phyloP scores from a whole-genome alignment of 2,329 filamentous ascomycete species.

The Penicillium sp. region DNA sequence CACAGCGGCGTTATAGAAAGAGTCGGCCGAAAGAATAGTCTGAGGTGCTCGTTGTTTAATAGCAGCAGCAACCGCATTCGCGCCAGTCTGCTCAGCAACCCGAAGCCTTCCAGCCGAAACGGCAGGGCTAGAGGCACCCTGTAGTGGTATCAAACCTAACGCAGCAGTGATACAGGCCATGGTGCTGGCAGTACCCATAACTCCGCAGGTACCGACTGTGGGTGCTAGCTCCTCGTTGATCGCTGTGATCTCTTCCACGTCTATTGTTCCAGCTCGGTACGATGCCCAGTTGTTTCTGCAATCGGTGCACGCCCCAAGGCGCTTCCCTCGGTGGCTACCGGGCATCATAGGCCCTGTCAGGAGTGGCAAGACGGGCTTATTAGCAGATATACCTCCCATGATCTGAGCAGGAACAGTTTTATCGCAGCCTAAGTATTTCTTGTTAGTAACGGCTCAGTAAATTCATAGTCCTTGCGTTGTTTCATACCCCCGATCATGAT shows the following conservation, averaged over 20 bases:
- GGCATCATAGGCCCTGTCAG: slow-evolving; percentile 75
- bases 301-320: slow-evolving; percentile 71
- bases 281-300: slow-evolving; percentile 71
- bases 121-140: slow-evolving; percentile 51
- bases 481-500: slow-evolving; percentile 61
- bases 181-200: slow-evolving; percentile 56
- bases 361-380: slow-evolving; percentile 66
- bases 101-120: slow-evolving; percentile 50
- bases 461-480: background rate
- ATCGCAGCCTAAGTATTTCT: slow-evolving; percentile 56
- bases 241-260: slow-evolving; percentile 66
- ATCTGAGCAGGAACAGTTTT: slow-evolving; percentile 71
- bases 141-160: slow-evolving; percentile 51
- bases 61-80: slow-evolving; percentile 45
- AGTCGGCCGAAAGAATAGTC: slow-evolving; percentile 43
- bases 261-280: slow-evolving; percentile 61
- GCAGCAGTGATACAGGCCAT: slow-evolving; percentile 54
- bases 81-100: slow-evolving; percentile 53
- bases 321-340: slow-evolving; percentile 59
- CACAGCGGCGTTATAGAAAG: slow-evolving; percentile 51
- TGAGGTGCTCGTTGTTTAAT: slow-evolving; percentile 40
- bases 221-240: slow-evolving; percentile 71
- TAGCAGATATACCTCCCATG: slow-evolving; percentile 72
- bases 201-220: slow-evolving; percentile 59
- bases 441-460: background rate